Evolutionary conservation across 2,329 filamentous ascomycete genomes (phyloP), one percentile per base, ranked within the genome.

Genomic region (Trichoderma lentiforme): DNA sequence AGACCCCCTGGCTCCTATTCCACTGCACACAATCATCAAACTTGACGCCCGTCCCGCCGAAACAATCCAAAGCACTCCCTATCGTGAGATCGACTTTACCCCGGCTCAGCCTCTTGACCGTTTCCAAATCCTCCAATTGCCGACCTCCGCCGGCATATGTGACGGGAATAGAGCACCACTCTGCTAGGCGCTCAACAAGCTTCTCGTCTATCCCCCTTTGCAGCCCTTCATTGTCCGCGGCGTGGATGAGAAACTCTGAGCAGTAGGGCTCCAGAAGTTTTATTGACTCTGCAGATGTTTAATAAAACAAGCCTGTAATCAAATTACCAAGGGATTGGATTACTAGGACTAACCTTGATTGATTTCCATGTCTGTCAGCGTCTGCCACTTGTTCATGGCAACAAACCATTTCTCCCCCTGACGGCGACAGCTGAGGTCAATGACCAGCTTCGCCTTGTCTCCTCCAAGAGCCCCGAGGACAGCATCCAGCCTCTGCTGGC

Each of bases 361-460:
- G 75, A 99, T 90, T 80, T 98, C 94, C 90, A 97, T 97, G 78
- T 98, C 93, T 1, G 96, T 98, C 71, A 98, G 91, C 1, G 94
- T 97, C 86, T 98, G 96, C 96, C 96, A 99, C 81, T 97, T 97
- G 82, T 99, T 93, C 92, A 97, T 99, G 70, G 96, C 95, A n/a
- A 99, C 96, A 78, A 93, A 94, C 96, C 96, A 99, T 51, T 85
- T 91, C 71, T 91, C 86, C 47, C 87, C 92, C 73, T 90, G 91
- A 72, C 91, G 87, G 66, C 96, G 90, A 80, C 96, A 99, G 82
- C 94, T 97, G 28, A 99, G 88, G 79, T 99, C 96, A 80, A 99
- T 95, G 75, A 99, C 95, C 63, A 99, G 89, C 82, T 93, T 96
- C 63, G 86, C 84, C 79, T 86, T 93, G 79, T 97, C 91, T 68